Evolutionary conservation across 371 early-diverging fungal species (phyloP).

Genomic region (Mucor velutinosus): DNA sequence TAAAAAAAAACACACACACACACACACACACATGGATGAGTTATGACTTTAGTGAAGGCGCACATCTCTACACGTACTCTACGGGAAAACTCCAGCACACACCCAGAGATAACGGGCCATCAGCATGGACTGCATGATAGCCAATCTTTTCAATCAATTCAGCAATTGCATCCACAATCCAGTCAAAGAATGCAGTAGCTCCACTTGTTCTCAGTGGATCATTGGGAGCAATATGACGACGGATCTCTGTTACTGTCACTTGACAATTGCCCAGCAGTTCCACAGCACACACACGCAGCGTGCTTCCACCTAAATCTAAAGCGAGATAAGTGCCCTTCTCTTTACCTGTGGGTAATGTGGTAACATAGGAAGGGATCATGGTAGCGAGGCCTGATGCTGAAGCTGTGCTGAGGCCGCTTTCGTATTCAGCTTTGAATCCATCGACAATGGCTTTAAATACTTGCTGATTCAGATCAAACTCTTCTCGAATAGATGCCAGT

Average conservation of each 20-base stretch:
- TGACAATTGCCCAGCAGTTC: constrained; percentile 46
- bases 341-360: constrained; percentile 73
- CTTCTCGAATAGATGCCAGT: constrained; percentile 4
- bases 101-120: constrained; percentile 39
- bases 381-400: constrained; percentile 53
- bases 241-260: constrained; percentile 40
- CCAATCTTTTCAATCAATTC: constrained; percentile 31
- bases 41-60: neutral
- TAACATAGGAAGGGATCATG: constrained; percentile 84
- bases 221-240: constrained; percentile 64
- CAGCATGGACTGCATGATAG: constrained; percentile 17
- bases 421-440: constrained; percentile 52
- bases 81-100: constrained; percentile 58
- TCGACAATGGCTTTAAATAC: constrained; percentile 49
- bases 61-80: constrained; percentile 27
- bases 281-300: constrained; percentile 79
- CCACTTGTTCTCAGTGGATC: constrained; percentile 52
- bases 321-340: constrained; percentile 88
- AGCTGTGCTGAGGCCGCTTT: constrained; percentile 46
- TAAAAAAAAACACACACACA: too few species aligned
- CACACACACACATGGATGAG: neutral
- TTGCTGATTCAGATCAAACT: constrained; percentile 28
- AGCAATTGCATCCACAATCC: constrained; percentile 71
- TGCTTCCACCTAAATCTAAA: constrained; percentile 92
- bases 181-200: constrained; percentile 81